Conservation (phyloP, 257 asterid genomes). For the Jacaranda mimosifolia region DNA sequence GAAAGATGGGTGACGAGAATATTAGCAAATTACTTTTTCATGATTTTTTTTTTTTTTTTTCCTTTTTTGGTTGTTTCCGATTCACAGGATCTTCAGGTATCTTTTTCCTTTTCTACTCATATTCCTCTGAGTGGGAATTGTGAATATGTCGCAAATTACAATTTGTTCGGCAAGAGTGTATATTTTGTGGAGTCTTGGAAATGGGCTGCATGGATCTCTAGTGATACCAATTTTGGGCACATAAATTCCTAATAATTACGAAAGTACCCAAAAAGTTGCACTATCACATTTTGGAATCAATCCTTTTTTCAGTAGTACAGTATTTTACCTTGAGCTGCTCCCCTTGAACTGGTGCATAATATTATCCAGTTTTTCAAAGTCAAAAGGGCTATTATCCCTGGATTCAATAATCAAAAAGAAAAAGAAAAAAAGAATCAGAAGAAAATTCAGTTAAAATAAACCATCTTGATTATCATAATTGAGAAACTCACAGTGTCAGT, state of each 20-base stretch:
- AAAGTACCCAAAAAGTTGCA: neutral
- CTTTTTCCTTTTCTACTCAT: neutral
- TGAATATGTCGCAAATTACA: neutral
- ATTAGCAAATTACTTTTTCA: no score
- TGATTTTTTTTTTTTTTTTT: no score
- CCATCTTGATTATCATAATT: neutral
- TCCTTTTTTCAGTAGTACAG: neutral
- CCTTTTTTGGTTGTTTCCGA: neutral
- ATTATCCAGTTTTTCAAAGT: slow-evolving; percentile 70
- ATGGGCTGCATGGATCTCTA: neutral
- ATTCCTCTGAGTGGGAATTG: neutral
- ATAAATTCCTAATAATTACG: slow-evolving; percentile 7
- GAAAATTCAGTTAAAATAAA: neutral
- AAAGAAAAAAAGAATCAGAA: neutral
- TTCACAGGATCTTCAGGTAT: neutral
- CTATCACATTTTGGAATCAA: neutral
- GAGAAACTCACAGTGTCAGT: slow-evolving; percentile 55
- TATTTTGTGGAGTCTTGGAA: neutral
- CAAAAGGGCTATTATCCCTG: slow-evolving; percentile 58
- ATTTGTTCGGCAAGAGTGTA: neutral
- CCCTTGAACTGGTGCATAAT: slow-evolving; percentile 83
- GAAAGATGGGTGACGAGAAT: no score
- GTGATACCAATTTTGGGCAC: neutral
- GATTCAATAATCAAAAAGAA: neutral
- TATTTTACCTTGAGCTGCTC: slow-evolving; percentile 81